Evolutionary conservation across 306 rosid genomes (phyloP).

Genomic region (Sphenostylis stenocarpa): DNA sequence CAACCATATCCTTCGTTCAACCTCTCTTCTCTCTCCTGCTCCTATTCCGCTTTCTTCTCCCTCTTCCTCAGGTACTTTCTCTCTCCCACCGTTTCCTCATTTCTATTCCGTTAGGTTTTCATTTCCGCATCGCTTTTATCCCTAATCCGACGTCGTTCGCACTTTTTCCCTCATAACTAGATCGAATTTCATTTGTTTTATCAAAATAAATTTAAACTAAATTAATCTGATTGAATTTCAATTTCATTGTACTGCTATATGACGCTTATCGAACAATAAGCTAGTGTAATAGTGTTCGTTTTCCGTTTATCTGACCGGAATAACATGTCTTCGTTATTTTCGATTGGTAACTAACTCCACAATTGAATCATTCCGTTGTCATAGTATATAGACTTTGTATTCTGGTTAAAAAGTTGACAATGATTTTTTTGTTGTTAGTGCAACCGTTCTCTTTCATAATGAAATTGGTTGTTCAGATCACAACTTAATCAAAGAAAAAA

Average conservation of each 20-base stretch:
- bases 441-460: background rate
- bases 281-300: background rate
- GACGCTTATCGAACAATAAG: background rate
- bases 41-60: slow-evolving; percentile 21
- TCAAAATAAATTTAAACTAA: background rate
- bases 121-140: background rate
- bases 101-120: background rate
- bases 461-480: background rate
- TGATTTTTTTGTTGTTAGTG: background rate
- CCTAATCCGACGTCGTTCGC: background rate
- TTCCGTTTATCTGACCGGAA: background rate
- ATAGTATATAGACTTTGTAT: background rate
- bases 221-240: background rate
- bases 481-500: background rate
- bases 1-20: slow-evolving; percentile 29
- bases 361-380: background rate
- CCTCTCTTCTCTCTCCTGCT: slow-evolving; percentile 30
- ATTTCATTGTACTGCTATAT: background rate
- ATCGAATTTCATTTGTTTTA: background rate
- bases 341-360: background rate
- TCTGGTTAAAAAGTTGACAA: background rate
- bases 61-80: slow-evolving; percentile 41
- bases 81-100: background rate
- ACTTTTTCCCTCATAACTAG: background rate
- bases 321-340: background rate